phyloP scores from a whole-genome alignment of 169 alveolate species.

The Plasmodium relictum region DNA sequence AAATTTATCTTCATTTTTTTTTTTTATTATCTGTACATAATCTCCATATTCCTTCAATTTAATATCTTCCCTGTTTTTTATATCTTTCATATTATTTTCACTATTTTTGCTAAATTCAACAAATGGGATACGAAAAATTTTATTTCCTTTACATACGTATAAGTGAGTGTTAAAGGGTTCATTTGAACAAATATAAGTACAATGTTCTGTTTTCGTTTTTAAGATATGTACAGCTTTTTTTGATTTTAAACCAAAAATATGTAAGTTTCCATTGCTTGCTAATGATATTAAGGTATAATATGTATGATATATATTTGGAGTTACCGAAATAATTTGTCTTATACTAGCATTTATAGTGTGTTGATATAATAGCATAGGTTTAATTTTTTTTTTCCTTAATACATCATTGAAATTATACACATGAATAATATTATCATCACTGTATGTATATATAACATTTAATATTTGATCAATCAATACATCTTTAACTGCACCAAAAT shows the following conservation, averaged over 20 bases:
- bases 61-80: not conserved
- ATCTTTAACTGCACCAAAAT: constrained; percentile 60
- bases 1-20: not conserved
- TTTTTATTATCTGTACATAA: constrained; percentile 33
- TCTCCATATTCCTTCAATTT: constrained; percentile 9
- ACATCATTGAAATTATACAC: constrained; percentile 68
- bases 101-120: not conserved
- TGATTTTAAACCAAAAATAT: constrained; percentile 63
- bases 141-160: constrained; percentile 59
- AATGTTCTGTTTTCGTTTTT: constrained; percentile 45
- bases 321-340: constrained; percentile 54
- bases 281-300: constrained; percentile 49
- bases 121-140: constrained; percentile 70
- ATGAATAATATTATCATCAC: constrained; percentile 71
- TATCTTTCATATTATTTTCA: not conserved
- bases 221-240: constrained; percentile 43
- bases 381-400: constrained; percentile 53
- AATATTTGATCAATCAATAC: constrained; percentile 55
- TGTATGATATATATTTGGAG: constrained; percentile 58
- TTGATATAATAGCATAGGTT: constrained; percentile 52
- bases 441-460: constrained; percentile 67
- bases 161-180: constrained; percentile 72
- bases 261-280: constrained; percentile 48
- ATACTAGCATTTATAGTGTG: constrained; percentile 65
- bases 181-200: constrained; percentile 66